Conservation (phyloP, 2,329 filamentous ascomycete genomes). For the Trichoderma asperellum region DNA sequence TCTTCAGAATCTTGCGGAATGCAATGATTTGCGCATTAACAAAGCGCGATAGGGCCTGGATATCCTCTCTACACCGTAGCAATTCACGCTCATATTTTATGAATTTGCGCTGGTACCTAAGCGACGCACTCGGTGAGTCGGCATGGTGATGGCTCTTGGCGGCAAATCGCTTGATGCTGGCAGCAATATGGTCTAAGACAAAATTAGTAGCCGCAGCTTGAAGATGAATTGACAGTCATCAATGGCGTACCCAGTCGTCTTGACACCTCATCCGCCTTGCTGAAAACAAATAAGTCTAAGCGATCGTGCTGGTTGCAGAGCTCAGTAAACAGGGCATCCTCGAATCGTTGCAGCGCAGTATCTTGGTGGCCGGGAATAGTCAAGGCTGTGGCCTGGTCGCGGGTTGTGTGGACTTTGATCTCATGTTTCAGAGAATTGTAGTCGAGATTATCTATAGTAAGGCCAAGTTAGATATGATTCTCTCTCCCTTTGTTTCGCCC, state of each 20-base stretch:
- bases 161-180: constrained; percentile 53
- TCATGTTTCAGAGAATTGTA: constrained; percentile 85
- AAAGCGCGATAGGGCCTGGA: constrained; percentile 71
- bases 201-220: not conserved
- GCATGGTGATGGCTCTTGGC: constrained; percentile 46
- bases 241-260: constrained; percentile 62
- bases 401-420: constrained; percentile 79
- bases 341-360: constrained; percentile 63
- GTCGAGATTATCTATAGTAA: constrained; percentile 75
- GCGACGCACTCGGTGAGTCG: constrained; percentile 39
- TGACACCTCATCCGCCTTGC: constrained; percentile 78
- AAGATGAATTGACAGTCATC: not conserved
- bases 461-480: not conserved
- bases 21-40: constrained; percentile 73
- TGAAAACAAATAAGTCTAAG: constrained; percentile 76
- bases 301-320: constrained; percentile 76
- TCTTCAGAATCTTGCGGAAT: constrained; percentile 83
- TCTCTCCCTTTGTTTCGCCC: not conserved
- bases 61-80: constrained; percentile 68
- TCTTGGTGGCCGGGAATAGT: constrained; percentile 74
- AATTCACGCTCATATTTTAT: constrained; percentile 58
- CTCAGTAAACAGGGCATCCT: constrained; percentile 71
- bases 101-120: constrained; percentile 56
- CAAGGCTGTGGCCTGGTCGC: constrained; percentile 69
- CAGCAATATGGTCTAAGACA: constrained; percentile 53